A percentile compares a stretch with the other conserved stretches of the same genome.
phyloP scores from a whole-genome alignment of 345 rosid genomes.

The Sonneratia alba region DNA sequence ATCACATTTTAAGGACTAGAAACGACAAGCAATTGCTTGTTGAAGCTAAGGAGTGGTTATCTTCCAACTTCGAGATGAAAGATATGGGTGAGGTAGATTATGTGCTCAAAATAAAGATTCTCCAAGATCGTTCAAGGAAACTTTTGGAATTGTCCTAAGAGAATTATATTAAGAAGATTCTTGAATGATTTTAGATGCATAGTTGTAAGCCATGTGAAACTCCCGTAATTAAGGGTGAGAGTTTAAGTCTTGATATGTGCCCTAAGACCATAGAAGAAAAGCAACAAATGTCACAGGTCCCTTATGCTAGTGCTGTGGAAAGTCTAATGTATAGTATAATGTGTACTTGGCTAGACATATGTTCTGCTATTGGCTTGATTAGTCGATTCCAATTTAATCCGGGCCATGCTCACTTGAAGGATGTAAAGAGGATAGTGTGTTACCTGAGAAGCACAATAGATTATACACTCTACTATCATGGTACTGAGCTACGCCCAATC shows the following conservation, averaged over 20 bases:
- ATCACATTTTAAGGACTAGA: no score
- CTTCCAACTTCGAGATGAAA: no score
- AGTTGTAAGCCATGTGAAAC: neutral
- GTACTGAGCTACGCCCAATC: neutral
- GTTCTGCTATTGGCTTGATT: no score
- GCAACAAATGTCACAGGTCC: neutral
- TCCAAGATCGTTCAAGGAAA: no score
- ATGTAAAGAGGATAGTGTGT: neutral
- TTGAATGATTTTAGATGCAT: neutral
- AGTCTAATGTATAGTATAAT: no score
- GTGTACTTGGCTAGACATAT: no score
- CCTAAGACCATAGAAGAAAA: neutral
- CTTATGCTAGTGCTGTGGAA: neutral
- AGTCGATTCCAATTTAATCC: no score
- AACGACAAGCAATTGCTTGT: neutral
- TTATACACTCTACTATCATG: neutral
- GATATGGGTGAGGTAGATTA: neutral
- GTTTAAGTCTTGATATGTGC: no score
- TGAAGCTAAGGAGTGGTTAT: neutral
- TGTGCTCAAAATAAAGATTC: neutral
- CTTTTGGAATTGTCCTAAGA: neutral
- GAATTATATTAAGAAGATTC: no score
- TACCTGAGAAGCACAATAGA: neutral
- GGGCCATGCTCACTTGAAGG: neutral
- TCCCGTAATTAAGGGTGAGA: no score